phyloP scores from a whole-genome alignment of 2,329 filamentous ascomycete genomes.

The Cladophialophora chaetospira region DNA sequence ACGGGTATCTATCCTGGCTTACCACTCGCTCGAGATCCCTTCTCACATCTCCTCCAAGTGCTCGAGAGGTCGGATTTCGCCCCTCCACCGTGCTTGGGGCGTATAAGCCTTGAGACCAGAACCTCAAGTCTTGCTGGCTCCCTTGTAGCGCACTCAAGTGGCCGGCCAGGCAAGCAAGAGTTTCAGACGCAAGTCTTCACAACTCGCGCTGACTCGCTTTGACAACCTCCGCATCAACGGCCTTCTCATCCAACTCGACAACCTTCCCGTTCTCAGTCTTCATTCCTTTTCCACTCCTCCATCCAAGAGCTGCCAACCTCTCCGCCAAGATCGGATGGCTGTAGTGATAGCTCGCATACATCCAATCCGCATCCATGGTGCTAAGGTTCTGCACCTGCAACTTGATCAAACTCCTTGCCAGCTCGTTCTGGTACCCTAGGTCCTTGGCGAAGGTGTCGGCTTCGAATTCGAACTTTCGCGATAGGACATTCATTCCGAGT shows the following conservation, averaged over 20 bases:
- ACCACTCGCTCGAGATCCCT: no score
- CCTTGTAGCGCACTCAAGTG: no score
- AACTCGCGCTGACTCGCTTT: conserved; percentile 77
- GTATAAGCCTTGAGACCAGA: no score
- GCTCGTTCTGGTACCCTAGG: conserved; percentile 79
- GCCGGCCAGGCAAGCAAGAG: not conserved
- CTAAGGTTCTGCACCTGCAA: conserved; percentile 97
- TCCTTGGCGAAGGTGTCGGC: conserved; percentile 84
- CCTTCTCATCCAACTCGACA: conserved; percentile 54
- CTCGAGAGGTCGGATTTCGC: no score
- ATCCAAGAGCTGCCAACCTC: conserved; percentile 85
- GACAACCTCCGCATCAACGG: conserved; percentile 54
- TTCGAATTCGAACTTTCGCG: conserved; percentile 92
- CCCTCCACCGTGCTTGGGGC: no score
- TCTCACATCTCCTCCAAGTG: no score
- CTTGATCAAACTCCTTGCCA: conserved; percentile 88
- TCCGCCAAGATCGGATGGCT: conserved; percentile 96
- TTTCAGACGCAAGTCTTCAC: conserved; percentile 40
- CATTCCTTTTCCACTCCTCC: conserved; percentile 65
- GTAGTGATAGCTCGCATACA: conserved; percentile 98
- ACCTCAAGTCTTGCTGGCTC: no score
- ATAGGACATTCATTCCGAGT: conserved; percentile 93
- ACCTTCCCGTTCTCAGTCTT: conserved; percentile 39
- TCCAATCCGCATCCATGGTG: conserved; percentile 98
- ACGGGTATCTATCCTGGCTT: no score